Percentiles rank a stretch among this genome's conserved stretches.
Conservation (phyloP, 1,284 basidiomycete genomes). For the Caloboletus firmus region DNA sequence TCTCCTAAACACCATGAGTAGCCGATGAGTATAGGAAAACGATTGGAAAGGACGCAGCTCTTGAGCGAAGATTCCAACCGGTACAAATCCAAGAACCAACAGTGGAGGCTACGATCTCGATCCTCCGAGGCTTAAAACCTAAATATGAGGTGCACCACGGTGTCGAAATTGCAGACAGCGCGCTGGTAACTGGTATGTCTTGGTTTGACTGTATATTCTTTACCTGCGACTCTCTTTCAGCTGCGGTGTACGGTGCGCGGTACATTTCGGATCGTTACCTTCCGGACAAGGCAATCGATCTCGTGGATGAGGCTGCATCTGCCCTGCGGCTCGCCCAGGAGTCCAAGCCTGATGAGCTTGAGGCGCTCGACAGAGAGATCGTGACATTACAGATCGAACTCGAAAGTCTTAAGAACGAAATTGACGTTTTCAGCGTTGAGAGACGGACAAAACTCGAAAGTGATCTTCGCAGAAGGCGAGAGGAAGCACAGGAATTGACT, state of each 20-base stretch:
- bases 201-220: conserved; percentile 34
- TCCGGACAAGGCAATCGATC: conserved; percentile 89
- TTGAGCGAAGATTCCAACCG: conserved; percentile 89
- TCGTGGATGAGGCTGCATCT: conserved; percentile 89
- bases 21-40: conserved; percentile 90
- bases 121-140: conserved; percentile 83
- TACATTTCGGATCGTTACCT: conserved; percentile 87
- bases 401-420: conserved; percentile 87
- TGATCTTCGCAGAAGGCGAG: conserved; percentile 59
- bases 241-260: conserved; percentile 79
- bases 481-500: conserved; percentile 62
- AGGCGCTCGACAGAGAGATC: conserved; percentile 80
- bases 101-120: conserved; percentile 84
- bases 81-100: conserved; percentile 86
- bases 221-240: conserved; percentile 33
- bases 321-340: conserved; percentile 89
- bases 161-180: conserved; percentile 85
- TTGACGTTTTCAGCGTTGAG: conserved; percentile 78
- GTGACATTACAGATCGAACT: conserved; percentile 89
- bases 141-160: conserved; percentile 91
- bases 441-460: conserved; percentile 67
- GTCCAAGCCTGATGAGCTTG: conserved; percentile 84
- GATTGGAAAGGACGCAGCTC: conserved; percentile 89
- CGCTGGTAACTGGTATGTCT: conserved; percentile 73
- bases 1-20: not conserved